Evolutionary conservation across 257 asterid genomes (phyloP), one percentile per base, ranked within the genome.

Genomic region (Knoxia roxburghii): DNA sequence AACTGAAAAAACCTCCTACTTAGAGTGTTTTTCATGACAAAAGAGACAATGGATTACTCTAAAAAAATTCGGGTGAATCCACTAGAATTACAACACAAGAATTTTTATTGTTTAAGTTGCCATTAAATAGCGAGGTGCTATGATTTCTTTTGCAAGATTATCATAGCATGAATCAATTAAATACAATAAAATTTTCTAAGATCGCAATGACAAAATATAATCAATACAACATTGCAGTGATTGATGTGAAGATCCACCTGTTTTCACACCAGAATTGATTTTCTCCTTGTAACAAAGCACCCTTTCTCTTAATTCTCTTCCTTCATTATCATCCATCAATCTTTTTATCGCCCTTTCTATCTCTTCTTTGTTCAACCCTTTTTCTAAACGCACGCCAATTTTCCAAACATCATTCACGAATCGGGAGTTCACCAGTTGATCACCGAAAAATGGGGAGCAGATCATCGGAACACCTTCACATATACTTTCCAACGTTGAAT

Each of bases 391-490:
- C 40, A 83, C 1, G 11, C 84, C 88, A 27, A 81, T 58, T 55
- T 49, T 69, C 86, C 88, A 83, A 6, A 83, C 75, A 50, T 78
- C 79, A 62, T 76, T 76, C 20, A 75, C 86, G 26, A 78, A 80
- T 21, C 86, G 68, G 15, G 88, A 71, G 69, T 83, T 83, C 70
- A 83, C 79, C 41, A 69, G 49, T 53, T 83, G 88, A 59, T 83
- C 86, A 0, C 82, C 71, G 33, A 80, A 75, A 59, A 80, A 78
- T 3, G 88, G 86, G 10, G 75, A 70, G 33, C 88, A 83, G n/a
- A 83, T 83, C 88, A 80, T 78, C 2, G 85, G 88, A 35, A 83
- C 80, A 15, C 88, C 88, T 60, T 75, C 87, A 18, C 87, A 83
- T 27, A 72, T 57, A 23, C 77, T 65, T 56, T 72, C 77, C 72